phyloP scores from a whole-genome alignment of 441 rosid species.

The Pelargonium fulgidum region DNA sequence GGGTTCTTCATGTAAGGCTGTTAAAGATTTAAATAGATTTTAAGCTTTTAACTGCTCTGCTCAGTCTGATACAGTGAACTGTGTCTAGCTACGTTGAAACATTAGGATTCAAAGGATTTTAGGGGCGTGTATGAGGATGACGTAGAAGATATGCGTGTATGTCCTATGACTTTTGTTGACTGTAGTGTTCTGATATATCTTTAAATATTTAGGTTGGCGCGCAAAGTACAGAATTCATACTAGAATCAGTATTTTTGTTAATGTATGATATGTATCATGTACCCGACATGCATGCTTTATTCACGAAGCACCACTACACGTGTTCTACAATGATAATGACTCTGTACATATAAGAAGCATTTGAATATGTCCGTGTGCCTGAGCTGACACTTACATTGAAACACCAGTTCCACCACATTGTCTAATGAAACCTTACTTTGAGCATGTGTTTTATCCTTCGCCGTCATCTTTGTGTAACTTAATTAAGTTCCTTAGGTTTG shows the following conservation, averaged over 20 bases:
- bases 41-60: too few relatives aligned
- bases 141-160: background rate
- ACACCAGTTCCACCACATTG: background rate
- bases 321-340: background rate
- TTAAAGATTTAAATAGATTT: too few relatives aligned
- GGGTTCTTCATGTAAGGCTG: background rate
- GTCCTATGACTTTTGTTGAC: background rate
- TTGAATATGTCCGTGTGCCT: background rate
- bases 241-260: background rate
- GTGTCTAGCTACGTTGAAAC: background rate
- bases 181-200: background rate
- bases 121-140: background rate
- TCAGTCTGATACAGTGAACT: background rate
- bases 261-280: background rate
- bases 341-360: background rate
- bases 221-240: background rate
- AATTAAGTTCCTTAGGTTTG: background rate
- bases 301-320: background rate
- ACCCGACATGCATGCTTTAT: slow-evolving; percentile 2
- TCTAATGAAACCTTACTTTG: background rate
- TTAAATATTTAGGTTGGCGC: background rate
- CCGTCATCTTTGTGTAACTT: background rate
- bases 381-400: background rate
- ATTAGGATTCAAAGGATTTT: background rate
- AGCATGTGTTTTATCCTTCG: slow-evolving; percentile 3